Conservation (phyloP, 83 land plant genomes). For the Picea abies region DNA sequence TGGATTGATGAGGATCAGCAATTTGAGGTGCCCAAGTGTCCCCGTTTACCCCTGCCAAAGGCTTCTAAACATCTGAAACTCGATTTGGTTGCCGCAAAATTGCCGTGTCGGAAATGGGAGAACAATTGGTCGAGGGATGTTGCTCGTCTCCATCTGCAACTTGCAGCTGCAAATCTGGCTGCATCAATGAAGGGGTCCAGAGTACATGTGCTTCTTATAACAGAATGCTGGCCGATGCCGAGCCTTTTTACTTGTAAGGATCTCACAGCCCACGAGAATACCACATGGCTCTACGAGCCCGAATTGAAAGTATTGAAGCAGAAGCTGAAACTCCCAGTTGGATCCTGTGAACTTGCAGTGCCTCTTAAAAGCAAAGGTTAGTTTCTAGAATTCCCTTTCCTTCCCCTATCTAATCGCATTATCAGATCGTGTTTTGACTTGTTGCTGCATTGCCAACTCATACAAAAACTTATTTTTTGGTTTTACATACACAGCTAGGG, state of each 20-base stretch:
- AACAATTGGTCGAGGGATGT: conserved; percentile 53
- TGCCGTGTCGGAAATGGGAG: conserved; percentile 31
- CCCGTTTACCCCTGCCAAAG: conserved; percentile 44
- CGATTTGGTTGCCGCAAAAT: conserved; percentile 45
- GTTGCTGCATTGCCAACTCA: background rate
- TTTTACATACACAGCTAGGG: conserved; percentile 6
- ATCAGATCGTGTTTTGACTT: background rate
- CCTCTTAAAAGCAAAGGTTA: conserved; percentile 38
- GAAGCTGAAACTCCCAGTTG: conserved; percentile 48
- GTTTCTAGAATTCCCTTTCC: background rate
- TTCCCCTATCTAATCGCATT: background rate
- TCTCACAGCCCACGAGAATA: conserved; percentile 25
- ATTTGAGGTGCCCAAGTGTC: conserved; percentile 64
- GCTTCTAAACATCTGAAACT: conserved; percentile 18
- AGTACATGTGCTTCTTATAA: conserved; percentile 36
- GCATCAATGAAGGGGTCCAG: conserved; percentile 19
- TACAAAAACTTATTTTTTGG: background rate
- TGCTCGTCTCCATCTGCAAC: conserved; percentile 71
- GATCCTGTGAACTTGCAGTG: conserved; percentile 58
- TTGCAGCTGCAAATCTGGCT: conserved; percentile 47
- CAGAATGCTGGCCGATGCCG: conserved; percentile 47
- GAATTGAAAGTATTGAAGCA: conserved; percentile 27
- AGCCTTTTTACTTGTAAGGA: conserved; percentile 52
- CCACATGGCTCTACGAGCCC: conserved; percentile 50
- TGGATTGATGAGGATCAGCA: conserved; percentile 92